These are phyloP conservation scores for Starmerella gropengiesseri DNA, from an alignment of 805 yeast species.

Conservation along the genomic window DNA sequence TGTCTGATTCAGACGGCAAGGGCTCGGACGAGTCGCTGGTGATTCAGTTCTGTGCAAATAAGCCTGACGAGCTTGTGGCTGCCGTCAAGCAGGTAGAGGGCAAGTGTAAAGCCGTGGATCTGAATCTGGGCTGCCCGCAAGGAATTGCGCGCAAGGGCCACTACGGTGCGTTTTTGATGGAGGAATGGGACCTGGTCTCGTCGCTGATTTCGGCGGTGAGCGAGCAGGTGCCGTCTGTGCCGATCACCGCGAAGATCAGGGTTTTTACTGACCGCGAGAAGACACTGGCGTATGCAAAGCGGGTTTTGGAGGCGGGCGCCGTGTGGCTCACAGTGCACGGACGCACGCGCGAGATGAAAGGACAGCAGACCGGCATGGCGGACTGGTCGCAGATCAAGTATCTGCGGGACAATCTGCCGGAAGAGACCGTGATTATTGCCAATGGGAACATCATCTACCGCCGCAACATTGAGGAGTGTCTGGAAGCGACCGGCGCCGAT, in stretches of 20 bases:
- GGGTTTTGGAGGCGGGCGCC: constrained; percentile 88
- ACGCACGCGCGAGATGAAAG: constrained; percentile 93
- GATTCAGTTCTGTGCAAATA: constrained; percentile 95
- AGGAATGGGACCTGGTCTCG: constrained; percentile 81
- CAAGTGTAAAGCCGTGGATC: constrained; percentile 88
- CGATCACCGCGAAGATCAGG: constrained; percentile 93
- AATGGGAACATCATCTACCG: constrained; percentile 93
- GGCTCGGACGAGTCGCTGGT: constrained; percentile 70
- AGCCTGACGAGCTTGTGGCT: constrained; percentile 65
- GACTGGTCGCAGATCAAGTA: constrained; percentile 76
- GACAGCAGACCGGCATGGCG: constrained; percentile 90
- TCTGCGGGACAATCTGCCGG: constrained; percentile 62
- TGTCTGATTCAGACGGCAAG: constrained; percentile 61
- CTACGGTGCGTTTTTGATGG: constrained; percentile 94
- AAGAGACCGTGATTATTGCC: constrained; percentile 82
- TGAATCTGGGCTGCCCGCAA: constrained; percentile 96
- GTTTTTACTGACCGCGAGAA: constrained; percentile 77
- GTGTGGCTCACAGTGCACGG: constrained; percentile 93
- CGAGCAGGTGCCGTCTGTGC: constrained; percentile 54
- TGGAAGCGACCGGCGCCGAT: constrained; percentile 56
- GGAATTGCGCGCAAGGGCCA: constrained; percentile 92
- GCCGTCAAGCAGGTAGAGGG: constrained; percentile 78
- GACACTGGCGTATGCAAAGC: constrained; percentile 73
- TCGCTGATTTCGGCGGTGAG: constrained; percentile 64
- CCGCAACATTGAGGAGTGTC: constrained; percentile 65